Base-by-base conservation (phyloP, 1,284 basidiomycete species). In the Porogramme epimiltina region DNA sequence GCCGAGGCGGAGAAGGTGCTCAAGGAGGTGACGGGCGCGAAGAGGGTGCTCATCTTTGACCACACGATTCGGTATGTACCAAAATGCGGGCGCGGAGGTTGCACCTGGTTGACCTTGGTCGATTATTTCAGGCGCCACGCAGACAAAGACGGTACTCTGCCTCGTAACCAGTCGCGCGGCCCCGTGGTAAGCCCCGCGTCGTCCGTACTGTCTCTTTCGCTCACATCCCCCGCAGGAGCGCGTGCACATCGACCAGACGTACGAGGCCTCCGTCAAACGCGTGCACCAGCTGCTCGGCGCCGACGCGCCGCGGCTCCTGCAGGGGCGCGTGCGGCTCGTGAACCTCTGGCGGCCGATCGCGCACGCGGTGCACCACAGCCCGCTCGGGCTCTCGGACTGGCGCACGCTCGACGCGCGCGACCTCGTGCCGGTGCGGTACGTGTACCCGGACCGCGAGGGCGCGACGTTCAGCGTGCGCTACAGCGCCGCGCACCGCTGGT, bases 201-300 rank as follows among this genome's bases (percentile, higher is more conserved):
- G 15, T 18, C 22, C 31, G 2, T 4, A 15, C 2, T 2, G 8
- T 18, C n/a, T 3, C n/a, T 31, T 33, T 20, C 38, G 24, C 26
- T 23, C 4, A 1, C 1, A 4, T 13, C 9, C 20, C 22, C 11
- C 11, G 18, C 38, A 68, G 68, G 60, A 62, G 41, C 62, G 60
- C 25, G 77, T 76, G 0, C 83, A 84, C 58, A 76, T 82, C 48
- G 84, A 85, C 62, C 83, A 85, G 65, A 82, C 82, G 0, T 71
- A 70, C 33, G 59, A 67, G 16, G 73, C 81, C 0, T 66, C 77
- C 11, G 66, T 75, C 15, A 71, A 68, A 2, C 77, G 82, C 16
- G 81, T 85, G 0, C 75, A 75, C 50, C 71, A 76, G 5, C 79
- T 80, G 16, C 74, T 76, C 15, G 69, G 66, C 3, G 78, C 78